These are phyloP conservation scores for Scedosporium minutisporum DNA, from an alignment of 2,329 filamentous ascomycete genomes.

Conservation along the genomic window DNA sequence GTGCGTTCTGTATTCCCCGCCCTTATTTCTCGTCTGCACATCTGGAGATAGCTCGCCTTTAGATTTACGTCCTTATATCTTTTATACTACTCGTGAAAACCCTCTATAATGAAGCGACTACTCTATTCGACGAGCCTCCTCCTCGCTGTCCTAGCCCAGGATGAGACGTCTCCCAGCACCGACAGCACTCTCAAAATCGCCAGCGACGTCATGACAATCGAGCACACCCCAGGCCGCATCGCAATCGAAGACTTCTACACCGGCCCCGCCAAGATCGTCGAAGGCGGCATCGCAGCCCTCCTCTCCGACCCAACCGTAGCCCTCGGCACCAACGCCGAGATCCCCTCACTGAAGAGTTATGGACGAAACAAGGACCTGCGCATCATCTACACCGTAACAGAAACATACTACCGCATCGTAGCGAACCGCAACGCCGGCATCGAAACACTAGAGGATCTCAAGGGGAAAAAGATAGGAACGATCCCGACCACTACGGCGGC, in stretches of 20 bases:
- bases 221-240: conserved; percentile 20
- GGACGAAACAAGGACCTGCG: conserved; percentile 6
- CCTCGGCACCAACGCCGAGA: conserved; percentile 10
- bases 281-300: conserved; percentile 7
- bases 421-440: conserved; percentile 4
- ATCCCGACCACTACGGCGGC: conserved; percentile 9
- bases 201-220: conserved; percentile 21
- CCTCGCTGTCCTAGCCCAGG: background rate
- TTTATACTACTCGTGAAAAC: too few species aligned
- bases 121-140: background rate
- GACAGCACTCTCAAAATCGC: conserved; percentile 12
- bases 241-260: conserved; percentile 9
- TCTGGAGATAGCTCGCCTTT: too few species aligned
- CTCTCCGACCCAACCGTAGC: conserved; percentile 3
- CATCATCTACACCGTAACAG: conserved; percentile 10
- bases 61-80: too few species aligned
- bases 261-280: conserved; percentile 1
- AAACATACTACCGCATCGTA: conserved; percentile 10
- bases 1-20: too few species aligned
- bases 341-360: conserved; percentile 5
- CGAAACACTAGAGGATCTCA: conserved; percentile 7
- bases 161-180: background rate
- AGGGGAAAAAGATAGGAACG: conserved; percentile 8
- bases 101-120: background rate
- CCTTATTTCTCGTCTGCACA: too few species aligned